Percentiles rank a stretch among this genome's conserved stretches.
These are phyloP conservation scores for Monilinia polystroma DNA, from an alignment of 2,329 filamentous ascomycete species.

Conservation along the genomic window DNA sequence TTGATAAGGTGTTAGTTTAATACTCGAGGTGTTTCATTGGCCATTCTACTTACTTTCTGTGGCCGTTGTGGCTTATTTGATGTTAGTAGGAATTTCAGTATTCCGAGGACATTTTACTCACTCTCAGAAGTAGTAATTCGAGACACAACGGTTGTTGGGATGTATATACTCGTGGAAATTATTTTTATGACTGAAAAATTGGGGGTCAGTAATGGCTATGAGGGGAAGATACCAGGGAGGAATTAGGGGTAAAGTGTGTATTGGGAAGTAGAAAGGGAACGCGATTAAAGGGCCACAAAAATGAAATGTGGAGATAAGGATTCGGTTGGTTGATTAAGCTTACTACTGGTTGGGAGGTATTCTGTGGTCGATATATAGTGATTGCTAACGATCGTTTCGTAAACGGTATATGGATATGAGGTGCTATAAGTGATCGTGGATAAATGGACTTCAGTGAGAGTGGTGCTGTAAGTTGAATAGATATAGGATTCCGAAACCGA, in stretches of 20 bases:
- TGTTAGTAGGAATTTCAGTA: neutral
- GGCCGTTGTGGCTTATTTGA: neutral
- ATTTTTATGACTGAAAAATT: neutral
- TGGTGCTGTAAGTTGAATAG: slow-evolving; percentile 16
- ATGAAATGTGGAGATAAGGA: neutral
- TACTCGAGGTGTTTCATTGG: too few species aligned
- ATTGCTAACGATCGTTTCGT: neutral
- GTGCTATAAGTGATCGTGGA: neutral
- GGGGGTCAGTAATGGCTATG: neutral
- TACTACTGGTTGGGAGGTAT: neutral
- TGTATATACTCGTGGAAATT: slow-evolving; percentile 3
- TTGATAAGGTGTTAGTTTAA: neutral
- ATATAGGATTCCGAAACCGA: slow-evolving; percentile 9
- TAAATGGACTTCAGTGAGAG: neutral
- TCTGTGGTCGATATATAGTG: neutral
- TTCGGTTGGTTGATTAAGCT: neutral
- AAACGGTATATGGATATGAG: neutral
- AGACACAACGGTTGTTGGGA: slow-evolving; percentile 13
- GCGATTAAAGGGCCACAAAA: too few species aligned
- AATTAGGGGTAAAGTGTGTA: too few species aligned
- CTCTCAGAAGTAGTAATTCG: slow-evolving; percentile 21
- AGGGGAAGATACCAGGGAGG: neutral
- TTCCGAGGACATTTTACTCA: neutral
- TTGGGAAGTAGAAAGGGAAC: too few species aligned
- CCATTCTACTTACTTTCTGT: too few species aligned